Conservation (phyloP, 2,329 filamentous ascomycete species). For the Phaeosphaeria sp. region DNA sequence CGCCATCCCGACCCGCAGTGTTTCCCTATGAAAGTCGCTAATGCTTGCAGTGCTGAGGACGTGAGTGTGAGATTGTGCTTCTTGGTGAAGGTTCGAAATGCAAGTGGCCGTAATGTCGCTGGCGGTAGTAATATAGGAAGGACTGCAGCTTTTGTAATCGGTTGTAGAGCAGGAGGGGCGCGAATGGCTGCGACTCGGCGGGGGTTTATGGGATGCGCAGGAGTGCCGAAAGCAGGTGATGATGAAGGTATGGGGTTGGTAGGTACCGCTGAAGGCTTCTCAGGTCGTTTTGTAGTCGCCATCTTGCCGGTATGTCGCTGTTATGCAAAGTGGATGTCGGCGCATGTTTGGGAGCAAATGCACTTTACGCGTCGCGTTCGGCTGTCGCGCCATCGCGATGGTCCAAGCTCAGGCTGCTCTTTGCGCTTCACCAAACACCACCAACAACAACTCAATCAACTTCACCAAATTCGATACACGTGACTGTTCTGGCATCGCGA, state of each 20-base stretch:
- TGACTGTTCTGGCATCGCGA: background rate
- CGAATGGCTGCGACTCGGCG: slow-evolving; percentile 49
- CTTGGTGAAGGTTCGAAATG: slow-evolving; percentile 95
- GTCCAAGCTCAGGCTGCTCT: slow-evolving; percentile 7
- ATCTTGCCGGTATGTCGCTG: slow-evolving; percentile 21
- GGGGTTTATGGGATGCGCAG: slow-evolving; percentile 76
- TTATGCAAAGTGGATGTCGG: background rate
- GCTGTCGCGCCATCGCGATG: slow-evolving; percentile 2
- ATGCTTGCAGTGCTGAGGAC: slow-evolving; percentile 80
- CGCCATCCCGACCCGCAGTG: slow-evolving; percentile 97
- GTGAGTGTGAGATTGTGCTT: slow-evolving; percentile 95
- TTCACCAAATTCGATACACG: slow-evolving; percentile 1
- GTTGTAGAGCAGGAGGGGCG: slow-evolving; percentile 56
- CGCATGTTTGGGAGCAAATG: background rate
- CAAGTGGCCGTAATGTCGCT: slow-evolving; percentile 83
- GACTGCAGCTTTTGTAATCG: slow-evolving; percentile 66
- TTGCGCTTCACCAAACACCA: slow-evolving; percentile 1
- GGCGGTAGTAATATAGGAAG: slow-evolving; percentile 90
- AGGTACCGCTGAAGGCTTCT: slow-evolving; percentile 37
- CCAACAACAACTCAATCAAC: background rate
- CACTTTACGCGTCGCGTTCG: slow-evolving; percentile 34
- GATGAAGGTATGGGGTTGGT: slow-evolving; percentile 78
- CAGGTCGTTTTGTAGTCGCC: slow-evolving; percentile 38
- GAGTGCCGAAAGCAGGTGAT: slow-evolving; percentile 88
- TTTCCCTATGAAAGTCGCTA: slow-evolving; percentile 88